Evolutionary conservation across 1,284 basidiomycete species (phyloP), one percentile per base, ranked within the genome.

Genomic region (Marasmius fiardii): DNA sequence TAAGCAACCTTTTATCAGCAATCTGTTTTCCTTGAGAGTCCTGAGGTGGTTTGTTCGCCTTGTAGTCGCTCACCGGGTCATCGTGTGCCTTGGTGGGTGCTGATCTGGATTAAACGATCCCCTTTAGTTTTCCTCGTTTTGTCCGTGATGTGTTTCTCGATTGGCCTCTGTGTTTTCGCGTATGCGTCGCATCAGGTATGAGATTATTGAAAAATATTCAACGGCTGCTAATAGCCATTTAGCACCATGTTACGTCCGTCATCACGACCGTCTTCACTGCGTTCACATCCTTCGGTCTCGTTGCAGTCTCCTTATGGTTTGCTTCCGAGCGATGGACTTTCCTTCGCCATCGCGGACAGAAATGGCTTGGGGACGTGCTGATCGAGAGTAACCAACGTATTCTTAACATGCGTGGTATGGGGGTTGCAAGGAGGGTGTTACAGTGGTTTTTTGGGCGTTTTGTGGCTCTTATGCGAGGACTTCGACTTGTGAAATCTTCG

Each of bases 91-190:
- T 89, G 86, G 85, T 89, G 87, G 86, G 86, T 89, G 24, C 69
- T 86, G 53, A 88, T 88, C 58, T 90, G 87, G 87, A 89, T 90
- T 69, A 88, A 88, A 65, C 74, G 86, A n/a, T 87, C 85, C 1
- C 87, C 87, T 8, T 74, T 88, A 37, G 83, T 87, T 52, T 88
- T 88, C 68, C 76, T 90, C 49, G 85, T 88, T 41, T 73, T 87
- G 62, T 87, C 86, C 37, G 85, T 88, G 28, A 83, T 84, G 10
- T 86, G 83, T 64, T 89, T 89, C 65, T 87, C 84, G 0, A 77
- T 85, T 33, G 86, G 86, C 7, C 74, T 89, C 21, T 83, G 83
- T 52, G 75, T 83, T 28, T 88, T 88, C 60, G 74, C 83, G 3
- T 88, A 86, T 63, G 81, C 85, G 2, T 85, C 83, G 16, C 55